Base-by-base conservation (phyloP, 108 stramenopile species). In the Conticribra guillardii region DNA sequence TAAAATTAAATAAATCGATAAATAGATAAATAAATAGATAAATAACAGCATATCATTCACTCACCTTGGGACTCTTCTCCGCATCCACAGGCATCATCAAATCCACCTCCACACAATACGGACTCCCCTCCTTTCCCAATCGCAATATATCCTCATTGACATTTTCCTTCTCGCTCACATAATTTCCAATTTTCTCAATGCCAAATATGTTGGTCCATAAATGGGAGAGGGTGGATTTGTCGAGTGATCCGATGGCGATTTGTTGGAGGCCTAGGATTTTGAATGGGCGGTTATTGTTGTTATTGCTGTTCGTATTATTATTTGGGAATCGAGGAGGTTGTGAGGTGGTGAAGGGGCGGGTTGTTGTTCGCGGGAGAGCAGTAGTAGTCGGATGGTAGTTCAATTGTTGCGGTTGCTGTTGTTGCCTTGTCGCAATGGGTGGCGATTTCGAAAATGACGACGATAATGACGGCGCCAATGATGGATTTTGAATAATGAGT, bases 111-210 rank as follows among this genome's bases (percentile, higher is more conserved):
- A 98, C 97, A 0, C 82, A 80, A 60, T 67, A 79, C 3, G 92
- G 91, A 22, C 82, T 76, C 2, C 61, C 56, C 7, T 80, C 50
- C 33, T 73, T 73, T 19, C 99, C 99, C 23, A 98, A 54, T 19
- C 69, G 47, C 32, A 98, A 54, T n/a, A 98, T 96, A 74, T 98
- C 97, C 79, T 99, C 97, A 41, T 96, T 88, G 8, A 99, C 99
- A 71, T 99, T 99, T 68, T 99, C 99, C 45, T 67, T 89, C 83
- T 97, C 90, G 32, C 82, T 81, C 47, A 62, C 60, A 57, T 79
- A 88, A 28, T 67, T 83, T 0, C 85, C 87, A 29, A 80, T 61
- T 65, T 95, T 85, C 33, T 79, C 59, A 19, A 97, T 68, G 8
- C 97, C 97, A 54, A 99, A 83, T 18, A 87, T 73, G 23, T 91